These are phyloP conservation scores for Paracorniculantispora psalliotae DNA, from an alignment of 2,329 filamentous ascomycete species.

Conservation along the genomic window DNA sequence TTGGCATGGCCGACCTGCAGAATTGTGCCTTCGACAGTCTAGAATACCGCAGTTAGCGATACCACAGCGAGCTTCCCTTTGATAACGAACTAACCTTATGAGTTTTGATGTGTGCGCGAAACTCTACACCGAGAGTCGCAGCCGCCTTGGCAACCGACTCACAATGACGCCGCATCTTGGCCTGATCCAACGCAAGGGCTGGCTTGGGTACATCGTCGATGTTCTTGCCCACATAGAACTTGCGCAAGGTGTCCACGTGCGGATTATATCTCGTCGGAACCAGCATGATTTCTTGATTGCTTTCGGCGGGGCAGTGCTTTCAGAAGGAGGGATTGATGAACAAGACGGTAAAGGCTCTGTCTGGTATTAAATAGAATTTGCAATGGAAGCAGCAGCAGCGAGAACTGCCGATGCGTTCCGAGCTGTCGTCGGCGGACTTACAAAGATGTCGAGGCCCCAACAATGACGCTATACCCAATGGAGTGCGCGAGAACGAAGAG, in stretches of 20 bases:
- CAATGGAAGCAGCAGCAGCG: neutral
- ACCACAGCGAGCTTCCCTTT: fast-evolving
- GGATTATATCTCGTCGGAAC: constrained; percentile 20
- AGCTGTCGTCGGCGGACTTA: neutral
- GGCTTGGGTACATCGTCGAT: constrained; percentile 44
- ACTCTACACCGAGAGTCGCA: constrained; percentile 43
- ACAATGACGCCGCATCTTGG: constrained; percentile 51
- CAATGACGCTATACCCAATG: constrained; percentile 13
- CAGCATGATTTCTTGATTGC: constrained; percentile 17
- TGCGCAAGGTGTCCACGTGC: constrained; percentile 13
- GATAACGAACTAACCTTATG: constrained; percentile 46
- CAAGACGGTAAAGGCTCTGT: neutral
- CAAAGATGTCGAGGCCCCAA: neutral
- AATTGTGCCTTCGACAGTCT: constrained; percentile 51
- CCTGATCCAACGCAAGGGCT: constrained; percentile 49
- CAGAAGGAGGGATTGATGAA: too few relatives aligned
- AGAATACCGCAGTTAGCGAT: neutral
- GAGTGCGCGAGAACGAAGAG: constrained; percentile 14
- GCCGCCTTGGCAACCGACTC: constrained; percentile 49
- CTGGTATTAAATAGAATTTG: neutral
- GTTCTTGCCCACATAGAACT: constrained; percentile 24
- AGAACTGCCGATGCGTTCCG: neutral
- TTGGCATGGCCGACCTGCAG: constrained; percentile 46
- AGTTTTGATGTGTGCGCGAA: constrained; percentile 61
- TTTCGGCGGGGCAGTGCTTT: too few relatives aligned